Conservation (phyloP, 2,329 filamentous ascomycete genomes). For the Allantophomopsis lycopodina region DNA sequence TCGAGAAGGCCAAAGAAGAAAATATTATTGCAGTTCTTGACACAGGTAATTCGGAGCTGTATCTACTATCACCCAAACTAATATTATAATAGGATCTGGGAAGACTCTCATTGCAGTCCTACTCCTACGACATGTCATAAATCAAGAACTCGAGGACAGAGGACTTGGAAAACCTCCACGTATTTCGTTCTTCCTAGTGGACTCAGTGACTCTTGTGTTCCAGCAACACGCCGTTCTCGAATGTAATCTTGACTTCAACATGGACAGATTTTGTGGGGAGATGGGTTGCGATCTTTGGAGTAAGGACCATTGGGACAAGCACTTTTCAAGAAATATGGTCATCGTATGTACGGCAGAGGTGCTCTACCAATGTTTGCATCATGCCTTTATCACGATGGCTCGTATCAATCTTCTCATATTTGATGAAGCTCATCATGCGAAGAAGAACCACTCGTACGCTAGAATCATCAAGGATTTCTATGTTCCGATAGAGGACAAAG, state of each 20-base stretch:
- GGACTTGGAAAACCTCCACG: conserved; percentile 41
- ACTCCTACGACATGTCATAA: conserved; percentile 62
- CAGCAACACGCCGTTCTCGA: conserved; percentile 78
- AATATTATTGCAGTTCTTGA: conserved; percentile 92
- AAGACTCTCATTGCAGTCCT: conserved; percentile 95
- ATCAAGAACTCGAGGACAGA: conserved; percentile 63
- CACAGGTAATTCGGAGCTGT: conserved; percentile 41
- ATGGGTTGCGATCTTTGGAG: conserved; percentile 48
- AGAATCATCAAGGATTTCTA: conserved; percentile 86
- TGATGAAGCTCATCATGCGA: conserved; percentile 92
- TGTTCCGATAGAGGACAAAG: conserved; percentile 27
- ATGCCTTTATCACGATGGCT: conserved; percentile 66
- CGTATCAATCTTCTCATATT: conserved; percentile 86
- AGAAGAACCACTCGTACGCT: conserved; percentile 86
- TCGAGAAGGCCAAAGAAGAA: conserved; percentile 68
- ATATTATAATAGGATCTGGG: conserved; percentile 50
- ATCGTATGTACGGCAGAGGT: conserved; percentile 90
- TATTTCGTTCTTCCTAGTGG: conserved; percentile 75
- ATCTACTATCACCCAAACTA: background rate
- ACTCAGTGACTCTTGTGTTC: conserved; percentile 79
- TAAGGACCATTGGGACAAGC: conserved; percentile 42
- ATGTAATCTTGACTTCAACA: conserved; percentile 64
- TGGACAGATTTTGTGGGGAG: conserved; percentile 62
- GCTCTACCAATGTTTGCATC: conserved; percentile 62
- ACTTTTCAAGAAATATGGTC: conserved; percentile 56